Percentiles rank a stretch among this genome's conserved stretches.
These are phyloP conservation scores for Torrubiella hemipterigena DNA, from an alignment of 2,329 filamentous ascomycete genomes.

Conservation along the genomic window DNA sequence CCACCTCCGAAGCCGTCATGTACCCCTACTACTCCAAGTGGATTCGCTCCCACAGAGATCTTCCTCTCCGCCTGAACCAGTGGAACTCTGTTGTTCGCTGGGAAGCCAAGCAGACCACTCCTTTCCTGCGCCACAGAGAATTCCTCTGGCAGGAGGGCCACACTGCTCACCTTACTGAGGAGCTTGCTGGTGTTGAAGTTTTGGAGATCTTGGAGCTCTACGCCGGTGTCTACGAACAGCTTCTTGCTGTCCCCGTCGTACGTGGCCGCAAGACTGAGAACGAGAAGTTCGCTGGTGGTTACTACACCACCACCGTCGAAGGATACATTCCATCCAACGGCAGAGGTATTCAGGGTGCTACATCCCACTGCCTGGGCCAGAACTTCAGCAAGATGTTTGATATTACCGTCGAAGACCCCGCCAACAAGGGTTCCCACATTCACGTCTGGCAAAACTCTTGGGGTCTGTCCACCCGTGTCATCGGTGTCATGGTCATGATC, in stretches of 20 bases:
- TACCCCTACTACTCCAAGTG: conserved; percentile 94
- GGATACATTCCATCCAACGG: conserved; percentile 94
- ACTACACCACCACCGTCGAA: conserved; percentile 95
- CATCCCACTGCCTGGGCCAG: conserved; percentile 88
- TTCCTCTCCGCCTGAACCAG: conserved; percentile 89
- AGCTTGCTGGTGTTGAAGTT: conserved; percentile 73
- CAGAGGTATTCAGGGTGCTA: conserved; percentile 91
- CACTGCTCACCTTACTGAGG: conserved; percentile 74
- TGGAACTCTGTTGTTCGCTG: conserved; percentile 91
- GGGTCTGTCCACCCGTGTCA: conserved; percentile 93
- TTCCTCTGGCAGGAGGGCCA: conserved; percentile 99
- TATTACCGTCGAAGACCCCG: conserved; percentile 90
- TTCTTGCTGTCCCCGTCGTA: conserved; percentile 89
- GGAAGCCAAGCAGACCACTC: conserved; percentile 90
- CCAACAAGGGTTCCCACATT: conserved; percentile 65
- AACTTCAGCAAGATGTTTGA: conserved; percentile 99
- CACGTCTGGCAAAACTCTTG: conserved; percentile 98
- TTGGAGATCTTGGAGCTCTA: conserved; percentile 90
- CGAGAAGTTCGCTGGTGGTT: conserved; percentile 93
- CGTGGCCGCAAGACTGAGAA: conserved; percentile 93
- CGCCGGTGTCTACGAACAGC: conserved; percentile 80
- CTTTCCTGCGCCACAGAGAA: conserved; percentile 83
- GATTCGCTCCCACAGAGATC: conserved; percentile 92
- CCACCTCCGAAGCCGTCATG: conserved; percentile 71
- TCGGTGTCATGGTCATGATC: conserved; percentile 98